Base-by-base conservation (phyloP, 75 land plant species). In the Picea glauca region DNA sequence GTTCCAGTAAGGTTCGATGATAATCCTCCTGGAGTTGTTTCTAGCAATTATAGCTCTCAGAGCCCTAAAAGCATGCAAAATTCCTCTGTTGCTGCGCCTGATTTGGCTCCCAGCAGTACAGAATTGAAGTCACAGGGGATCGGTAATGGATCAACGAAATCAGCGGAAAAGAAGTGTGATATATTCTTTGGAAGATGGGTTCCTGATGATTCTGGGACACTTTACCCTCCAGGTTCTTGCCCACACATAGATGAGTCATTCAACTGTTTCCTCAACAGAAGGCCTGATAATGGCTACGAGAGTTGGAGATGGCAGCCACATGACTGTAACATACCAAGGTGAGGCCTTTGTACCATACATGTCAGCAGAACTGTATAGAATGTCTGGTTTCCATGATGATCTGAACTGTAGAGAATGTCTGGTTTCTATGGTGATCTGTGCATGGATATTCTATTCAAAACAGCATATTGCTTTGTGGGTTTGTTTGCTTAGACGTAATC, bases 281-380 rank as follows among this genome's bases (percentile, higher is more conserved):
- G 90, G n/a, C 90, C 87, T 11, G 90, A 89, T 66, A 4, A 17
- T 8, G 78, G 70, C 21, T 89, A 77, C 77, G 59, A 81, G 80
- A 87, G 76, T 23, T 89, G 83, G 80, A 81, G 90, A 72, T 89
- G 90, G 90, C 80, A 84, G 38, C 90, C 90, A 8, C 40, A 88
- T 67, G 84, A 58, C 54, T 88, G 89, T 50, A 74, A 83, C 57
- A 79, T 88, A 54, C 86, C 90, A 61, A 87, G 90, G 90, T 88
- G n/a, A 74, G 40, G 9, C 66, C 43, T 38, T 17, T 66, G 38
- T 66, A 32, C 17, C 4, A 66, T 32, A 66, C 15, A 46, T 46
- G 5, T 8, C 7, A 7, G 54, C 11, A 50, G 56, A 50, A 50
- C 11, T 50, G 56, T 50, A 50, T 8, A 50, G 11, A 50, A 50